Evolutionary conservation across 2,329 filamentous ascomycete species (phyloP), one percentile per base, ranked within the genome.

Genomic region (Colletotrichum simmondsii): DNA sequence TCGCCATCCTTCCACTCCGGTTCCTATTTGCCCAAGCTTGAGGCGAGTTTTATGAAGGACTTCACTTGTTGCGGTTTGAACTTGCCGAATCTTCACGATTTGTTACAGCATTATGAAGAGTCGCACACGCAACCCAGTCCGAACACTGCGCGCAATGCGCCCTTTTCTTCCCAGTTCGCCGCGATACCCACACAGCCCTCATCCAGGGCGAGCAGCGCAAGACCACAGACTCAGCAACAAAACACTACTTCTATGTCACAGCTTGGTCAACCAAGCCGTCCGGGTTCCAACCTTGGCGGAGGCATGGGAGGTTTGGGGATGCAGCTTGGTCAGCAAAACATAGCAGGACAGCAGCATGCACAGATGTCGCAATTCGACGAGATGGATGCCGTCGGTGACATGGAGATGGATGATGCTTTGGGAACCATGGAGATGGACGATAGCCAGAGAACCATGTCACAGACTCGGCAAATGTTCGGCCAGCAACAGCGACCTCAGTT

Each of bases 1-100:
- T 97, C 95, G n/a, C 95, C 97, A 0, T 98, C 96, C 1, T 97
- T 95, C 78, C 96, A 98, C 83, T 98, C 96, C 1, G 97, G 95
- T 7, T 98, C 97, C 30, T 98, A 98, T 81, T 90, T 98, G 1
- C 96, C 95, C 11, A 98, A 98, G 83, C 91, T 98, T 80, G 97
- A 99, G 83, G 96, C 96, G 74, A 97, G 96, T 80, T 99, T 98
- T 82, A 97, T 98, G 94, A 93, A 93, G 83, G 95, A 98, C 85
- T 98, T 98, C 84, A 93, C 93, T 65, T 99, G 97, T 85, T 99
- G 97, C 84, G 95, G 95, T 78, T 90, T 94, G 78, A 96, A 93
- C 37, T 89, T 98, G 76, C 93, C 95, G 28, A 97, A 95, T 63
- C 90, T 99, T 77, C 97, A 99, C 84, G 97, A 98, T 80, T 88